Evolutionary conservation across 2,329 filamentous ascomycete genomes (phyloP).

Genomic region (Pestalotiopsis sp.): DNA sequence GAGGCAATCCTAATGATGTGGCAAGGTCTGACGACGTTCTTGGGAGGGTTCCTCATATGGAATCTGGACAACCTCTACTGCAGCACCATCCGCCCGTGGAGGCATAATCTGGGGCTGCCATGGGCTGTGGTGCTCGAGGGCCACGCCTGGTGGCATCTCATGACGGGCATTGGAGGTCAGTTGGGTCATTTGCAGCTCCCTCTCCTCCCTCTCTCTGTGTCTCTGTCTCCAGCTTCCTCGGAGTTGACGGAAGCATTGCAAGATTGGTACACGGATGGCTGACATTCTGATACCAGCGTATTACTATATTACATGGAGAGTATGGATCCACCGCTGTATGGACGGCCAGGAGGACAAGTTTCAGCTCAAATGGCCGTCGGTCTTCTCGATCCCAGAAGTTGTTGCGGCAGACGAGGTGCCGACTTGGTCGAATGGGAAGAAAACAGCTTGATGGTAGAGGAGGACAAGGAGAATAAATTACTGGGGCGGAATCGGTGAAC

Average conservation of each 20-base stretch:
- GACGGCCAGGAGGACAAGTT: slow-evolving; percentile 75
- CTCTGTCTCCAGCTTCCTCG: not conserved
- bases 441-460: not conserved
- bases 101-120: slow-evolving; percentile 71
- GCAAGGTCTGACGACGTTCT: slow-evolving; percentile 68
- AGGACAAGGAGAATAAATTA: not conserved
- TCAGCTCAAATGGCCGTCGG: slow-evolving; percentile 68
- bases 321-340: slow-evolving; percentile 78
- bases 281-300: slow-evolving; percentile 57
- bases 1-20: not conserved
- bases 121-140: slow-evolving; percentile 74
- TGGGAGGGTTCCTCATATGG: slow-evolving; percentile 78
- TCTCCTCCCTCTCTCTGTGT: not conserved
- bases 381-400: slow-evolving; percentile 56
- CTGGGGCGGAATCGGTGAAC: too few species aligned
- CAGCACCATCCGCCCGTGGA: slow-evolving; percentile 63
- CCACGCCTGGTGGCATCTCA: slow-evolving; percentile 69
- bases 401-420: slow-evolving; percentile 31
- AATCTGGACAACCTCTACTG: slow-evolving; percentile 80
- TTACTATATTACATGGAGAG: slow-evolving; percentile 81
- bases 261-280: not conserved
- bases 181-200: not conserved
- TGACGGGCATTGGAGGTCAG: slow-evolving; percentile 69
- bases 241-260: not conserved
- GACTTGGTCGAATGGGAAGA: slow-evolving; percentile 5